Percentiles rank a stretch among this genome's conserved stretches.
Evolutionary conservation across 176 grass and related monocot species (phyloP).

Genomic region (Sorghum bicolor): DNA sequence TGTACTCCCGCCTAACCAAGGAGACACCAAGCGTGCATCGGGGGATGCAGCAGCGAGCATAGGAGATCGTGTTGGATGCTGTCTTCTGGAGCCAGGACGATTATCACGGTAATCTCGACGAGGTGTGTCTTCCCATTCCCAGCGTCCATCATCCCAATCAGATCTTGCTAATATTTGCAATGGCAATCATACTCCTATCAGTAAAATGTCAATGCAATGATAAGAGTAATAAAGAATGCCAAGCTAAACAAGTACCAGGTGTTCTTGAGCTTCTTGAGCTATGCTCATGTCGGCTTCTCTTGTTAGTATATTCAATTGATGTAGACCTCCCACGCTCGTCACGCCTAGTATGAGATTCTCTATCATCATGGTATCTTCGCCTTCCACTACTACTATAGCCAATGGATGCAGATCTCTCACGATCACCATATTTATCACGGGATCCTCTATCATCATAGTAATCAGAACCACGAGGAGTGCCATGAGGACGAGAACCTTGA

Average conservation of each 20-base stretch:
- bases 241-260: constrained; percentile 53
- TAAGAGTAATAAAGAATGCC: constrained; percentile 19
- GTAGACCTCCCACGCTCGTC: constrained; percentile 49
- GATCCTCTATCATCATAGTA: constrained; percentile 36
- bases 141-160: constrained; percentile 83
- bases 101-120: constrained; percentile 54
- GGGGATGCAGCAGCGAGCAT: constrained; percentile 89
- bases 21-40: constrained; percentile 90
- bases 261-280: constrained; percentile 63
- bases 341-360: constrained; percentile 42
- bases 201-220: constrained; percentile 17
- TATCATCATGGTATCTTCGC: constrained; percentile 51
- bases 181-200: constrained; percentile 5
- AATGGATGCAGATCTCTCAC: constrained; percentile 31
- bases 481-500: constrained; percentile 33
- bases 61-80: constrained; percentile 65
- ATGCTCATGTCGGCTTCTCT: constrained; percentile 61
- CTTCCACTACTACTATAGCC: constrained; percentile 48
- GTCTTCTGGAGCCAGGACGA: constrained; percentile 50
- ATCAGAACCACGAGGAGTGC: constrained; percentile 43
- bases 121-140: constrained; percentile 98
- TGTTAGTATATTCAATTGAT: constrained; percentile 51
- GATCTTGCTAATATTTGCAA: constrained; percentile 59
- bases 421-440: constrained; percentile 29
- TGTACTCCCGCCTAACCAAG: constrained; percentile 73